These are phyloP conservation scores for Gnetum montanum DNA, from an alignment of 75 land plant genomes.

Conservation along the genomic window DNA sequence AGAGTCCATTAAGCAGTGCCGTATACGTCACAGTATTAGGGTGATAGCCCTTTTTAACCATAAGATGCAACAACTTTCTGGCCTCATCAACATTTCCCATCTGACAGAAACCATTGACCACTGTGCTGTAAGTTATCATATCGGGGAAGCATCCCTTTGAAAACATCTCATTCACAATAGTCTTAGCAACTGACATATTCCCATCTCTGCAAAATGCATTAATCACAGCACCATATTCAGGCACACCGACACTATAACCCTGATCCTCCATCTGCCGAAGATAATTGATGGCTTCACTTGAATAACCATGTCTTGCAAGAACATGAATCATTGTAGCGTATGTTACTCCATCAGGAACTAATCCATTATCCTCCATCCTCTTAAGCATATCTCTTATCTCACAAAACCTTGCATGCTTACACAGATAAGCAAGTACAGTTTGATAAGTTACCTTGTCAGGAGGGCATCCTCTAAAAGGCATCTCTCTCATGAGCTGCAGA, in stretches of 20 bases:
- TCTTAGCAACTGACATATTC: constrained; percentile 42
- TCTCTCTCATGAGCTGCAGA: constrained; percentile 34
- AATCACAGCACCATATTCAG: constrained; percentile 43
- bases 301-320: constrained; percentile 49
- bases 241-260: constrained; percentile 43
- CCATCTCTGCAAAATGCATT: constrained; percentile 38
- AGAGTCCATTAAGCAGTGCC: constrained; percentile 47
- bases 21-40: constrained; percentile 58
- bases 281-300: constrained; percentile 39
- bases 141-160: constrained; percentile 44
- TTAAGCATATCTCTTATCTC: constrained; percentile 41
- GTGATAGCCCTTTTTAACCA: constrained; percentile 56
- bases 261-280: constrained; percentile 38
- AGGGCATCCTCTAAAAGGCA: constrained; percentile 43
- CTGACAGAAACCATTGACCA: constrained; percentile 52
- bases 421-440: constrained; percentile 49
- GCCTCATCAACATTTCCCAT: constrained; percentile 47
- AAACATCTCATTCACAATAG: constrained; percentile 41
- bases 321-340: constrained; percentile 45
- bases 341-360: constrained; percentile 43
- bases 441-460: constrained; percentile 61
- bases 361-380: constrained; percentile 31
- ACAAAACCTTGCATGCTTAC: constrained; percentile 42
- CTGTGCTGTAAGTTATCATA: constrained; percentile 55
- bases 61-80: constrained; percentile 36